Evolutionary conservation across 305 asterid genomes (phyloP).

Genomic region (Fraxinus sp.): DNA sequence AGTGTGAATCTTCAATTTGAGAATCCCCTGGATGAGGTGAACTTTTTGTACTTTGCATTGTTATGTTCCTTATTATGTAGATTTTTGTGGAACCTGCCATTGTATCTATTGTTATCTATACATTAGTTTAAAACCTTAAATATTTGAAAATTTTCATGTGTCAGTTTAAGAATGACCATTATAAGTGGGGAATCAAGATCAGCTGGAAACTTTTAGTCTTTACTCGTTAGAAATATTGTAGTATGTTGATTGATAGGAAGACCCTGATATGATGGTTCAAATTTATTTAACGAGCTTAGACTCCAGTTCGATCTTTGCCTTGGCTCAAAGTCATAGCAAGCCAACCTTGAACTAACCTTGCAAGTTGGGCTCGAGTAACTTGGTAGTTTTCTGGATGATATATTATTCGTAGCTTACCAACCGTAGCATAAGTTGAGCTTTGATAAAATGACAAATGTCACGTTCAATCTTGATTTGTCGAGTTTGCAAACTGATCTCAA

Average conservation of each 20-base stretch:
- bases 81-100: neutral
- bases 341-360: neutral
- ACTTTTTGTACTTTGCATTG: neutral
- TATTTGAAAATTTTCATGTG: neutral
- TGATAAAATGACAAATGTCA: neutral
- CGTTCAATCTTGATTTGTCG: neutral
- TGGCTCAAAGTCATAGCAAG: neutral
- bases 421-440: neutral
- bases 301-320: neutral
- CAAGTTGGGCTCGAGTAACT: neutral
- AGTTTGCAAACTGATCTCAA: neutral
- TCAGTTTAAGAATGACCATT: neutral
- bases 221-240: neutral
- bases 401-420: neutral
- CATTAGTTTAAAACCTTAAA: neutral
- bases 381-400: neutral
- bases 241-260: neutral
- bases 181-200: neutral
- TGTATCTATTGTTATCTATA: neutral
- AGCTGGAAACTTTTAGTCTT: neutral
- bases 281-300: neutral
- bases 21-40: conserved; percentile 87
- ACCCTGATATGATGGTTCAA: neutral
- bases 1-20: conserved; percentile 91
- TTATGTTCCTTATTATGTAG: neutral